Evolutionary conservation across 352 stramenopile genomes (phyloP).

Genomic region (Globisporangium echinulatum): DNA sequence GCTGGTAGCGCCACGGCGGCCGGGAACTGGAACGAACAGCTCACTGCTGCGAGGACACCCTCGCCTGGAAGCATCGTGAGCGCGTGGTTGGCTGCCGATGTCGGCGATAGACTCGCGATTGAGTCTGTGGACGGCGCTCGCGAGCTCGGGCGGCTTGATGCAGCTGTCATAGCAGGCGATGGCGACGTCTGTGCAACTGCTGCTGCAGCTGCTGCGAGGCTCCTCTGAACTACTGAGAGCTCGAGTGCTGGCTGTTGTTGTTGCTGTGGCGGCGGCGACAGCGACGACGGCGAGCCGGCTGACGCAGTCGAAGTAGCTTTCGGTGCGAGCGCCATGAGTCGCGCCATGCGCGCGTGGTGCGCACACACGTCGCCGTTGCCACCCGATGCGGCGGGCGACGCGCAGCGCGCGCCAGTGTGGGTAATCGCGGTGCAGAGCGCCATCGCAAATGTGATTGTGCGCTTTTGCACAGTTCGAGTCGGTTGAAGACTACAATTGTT

Average conservation of each 20-base stretch:
- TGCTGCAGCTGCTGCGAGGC: not conserved
- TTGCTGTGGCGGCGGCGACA: not conserved
- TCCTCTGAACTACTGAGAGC: not conserved
- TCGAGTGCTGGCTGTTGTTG: not conserved
- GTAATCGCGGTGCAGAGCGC: constrained; percentile 39
- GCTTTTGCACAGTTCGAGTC: not conserved
- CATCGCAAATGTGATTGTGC: not conserved
- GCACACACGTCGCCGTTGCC: constrained; percentile 39
- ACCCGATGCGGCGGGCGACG: constrained; percentile 31
- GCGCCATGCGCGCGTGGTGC: constrained; percentile 75
- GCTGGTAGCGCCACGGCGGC: constrained; percentile 27
- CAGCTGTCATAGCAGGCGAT: no score
- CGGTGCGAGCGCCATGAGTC: constrained; percentile 71
- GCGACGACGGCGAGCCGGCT: not conserved
- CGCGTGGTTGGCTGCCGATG: constrained; percentile 1
- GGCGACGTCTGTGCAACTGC: not conserved
- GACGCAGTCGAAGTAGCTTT: constrained; percentile 21
- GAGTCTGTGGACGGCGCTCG: not conserved
- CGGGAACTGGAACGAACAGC: constrained; percentile 57
- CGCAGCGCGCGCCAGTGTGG: constrained; percentile 62
- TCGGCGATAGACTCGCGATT: not conserved
- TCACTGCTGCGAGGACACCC: constrained; percentile 26
- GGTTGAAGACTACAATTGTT: no score
- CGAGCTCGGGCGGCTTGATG: not conserved
- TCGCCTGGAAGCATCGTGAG: constrained; percentile 32